A percentile compares a stretch with the other conserved stretches of the same genome.
Evolutionary conservation across 192 early-diverging fungal species (phyloP).

Genomic region (Obelidium mucronatum): DNA sequence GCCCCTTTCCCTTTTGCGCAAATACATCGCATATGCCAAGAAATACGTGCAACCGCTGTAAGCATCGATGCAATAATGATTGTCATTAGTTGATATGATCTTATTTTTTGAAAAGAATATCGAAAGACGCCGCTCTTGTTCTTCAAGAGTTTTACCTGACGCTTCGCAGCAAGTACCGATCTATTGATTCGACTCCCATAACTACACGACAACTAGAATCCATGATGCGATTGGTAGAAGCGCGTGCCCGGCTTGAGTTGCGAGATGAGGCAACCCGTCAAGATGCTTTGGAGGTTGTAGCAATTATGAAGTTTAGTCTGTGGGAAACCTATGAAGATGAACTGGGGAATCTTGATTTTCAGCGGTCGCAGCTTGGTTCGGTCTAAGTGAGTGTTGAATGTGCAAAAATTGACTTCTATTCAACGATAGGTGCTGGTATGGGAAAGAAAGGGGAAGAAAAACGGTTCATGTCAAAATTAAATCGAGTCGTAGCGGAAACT

Average conservation of each 20-base stretch:
- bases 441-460: constrained; percentile 65
- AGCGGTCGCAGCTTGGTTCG: constrained; percentile 65
- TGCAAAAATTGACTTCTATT: too few species aligned
- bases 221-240: constrained; percentile 77
- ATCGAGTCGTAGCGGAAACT: constrained; percentile 61
- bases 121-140: constrained; percentile 60
- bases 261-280: constrained; percentile 71
- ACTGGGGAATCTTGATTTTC: constrained; percentile 62
- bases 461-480: constrained; percentile 70
- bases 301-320: constrained; percentile 77
- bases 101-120: constrained; percentile 43
- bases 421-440: constrained; percentile 49
- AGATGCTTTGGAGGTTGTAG: constrained; percentile 80
- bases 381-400: background rate
- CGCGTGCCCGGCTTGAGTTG: constrained; percentile 78
- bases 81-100: constrained; percentile 25
- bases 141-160: constrained; percentile 79
- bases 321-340: constrained; percentile 70
- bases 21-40: constrained; percentile 85
- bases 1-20: constrained; percentile 71
- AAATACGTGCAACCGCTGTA: constrained; percentile 76
- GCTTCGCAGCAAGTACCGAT: constrained; percentile 68
- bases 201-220: constrained; percentile 88
- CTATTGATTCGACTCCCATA: constrained; percentile 74
- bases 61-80: too few species aligned